A percentile compares a stretch with the other conserved stretches of the same genome.
Conservation (phyloP, 257 asterid species). For the Solanum medicagineum region DNA sequence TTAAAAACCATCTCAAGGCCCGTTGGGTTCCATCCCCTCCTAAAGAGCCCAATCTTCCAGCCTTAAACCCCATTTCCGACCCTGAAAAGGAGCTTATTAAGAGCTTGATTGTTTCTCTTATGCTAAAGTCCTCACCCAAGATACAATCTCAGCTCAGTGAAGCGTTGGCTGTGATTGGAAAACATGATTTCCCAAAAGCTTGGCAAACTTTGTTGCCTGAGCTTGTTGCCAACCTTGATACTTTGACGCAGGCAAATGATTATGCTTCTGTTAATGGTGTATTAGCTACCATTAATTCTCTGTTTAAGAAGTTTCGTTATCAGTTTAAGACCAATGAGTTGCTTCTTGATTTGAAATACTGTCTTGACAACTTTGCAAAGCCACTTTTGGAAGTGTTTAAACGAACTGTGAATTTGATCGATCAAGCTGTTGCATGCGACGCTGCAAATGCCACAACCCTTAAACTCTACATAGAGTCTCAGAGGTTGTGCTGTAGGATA, state of each 20-base stretch:
- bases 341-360: constrained; percentile 64
- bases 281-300: constrained; percentile 49
- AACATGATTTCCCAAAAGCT: constrained; percentile 63
- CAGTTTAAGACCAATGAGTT: constrained; percentile 62
- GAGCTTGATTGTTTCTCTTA: constrained; percentile 51
- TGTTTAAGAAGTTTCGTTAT: constrained; percentile 67
- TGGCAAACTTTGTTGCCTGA: constrained; percentile 80
- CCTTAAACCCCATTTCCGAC: constrained; percentile 29
- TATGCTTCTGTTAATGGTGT: constrained; percentile 80
- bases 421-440: constrained; percentile 34
- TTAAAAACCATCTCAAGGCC: constrained; percentile 72
- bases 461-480: constrained; percentile 64
- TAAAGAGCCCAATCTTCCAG: constrained; percentile 18
- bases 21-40: constrained; percentile 33
- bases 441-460: constrained; percentile 27
- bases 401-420: constrained; percentile 44
- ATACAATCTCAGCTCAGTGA: constrained; percentile 82
- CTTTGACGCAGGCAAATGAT: constrained; percentile 46
- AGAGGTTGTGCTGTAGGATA: constrained; percentile 77
- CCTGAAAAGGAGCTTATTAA: constrained; percentile 73
- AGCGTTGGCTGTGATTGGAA: constrained; percentile 71
- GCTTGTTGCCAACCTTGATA: constrained; percentile 46
- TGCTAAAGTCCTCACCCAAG: constrained; percentile 45
- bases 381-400: constrained; percentile 63
- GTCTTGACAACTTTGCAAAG: constrained; percentile 71